These are phyloP conservation scores for Phytophthora lateralis DNA, from an alignment of 352 stramenopile genomes.

Conservation along the genomic window DNA sequence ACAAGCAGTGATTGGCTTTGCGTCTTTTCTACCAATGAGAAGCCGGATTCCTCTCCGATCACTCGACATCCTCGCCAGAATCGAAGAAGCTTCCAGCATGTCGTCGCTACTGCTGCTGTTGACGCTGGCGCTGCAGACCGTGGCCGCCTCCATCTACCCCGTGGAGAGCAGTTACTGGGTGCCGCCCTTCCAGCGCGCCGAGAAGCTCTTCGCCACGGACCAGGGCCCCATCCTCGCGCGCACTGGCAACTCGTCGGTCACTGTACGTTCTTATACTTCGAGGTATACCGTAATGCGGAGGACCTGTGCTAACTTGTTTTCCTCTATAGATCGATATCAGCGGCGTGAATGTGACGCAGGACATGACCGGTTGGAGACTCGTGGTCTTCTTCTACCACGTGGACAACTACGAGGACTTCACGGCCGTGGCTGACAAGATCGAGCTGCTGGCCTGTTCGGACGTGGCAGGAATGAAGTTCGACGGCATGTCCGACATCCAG, in stretches of 20 bases:
- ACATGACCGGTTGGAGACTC: conserved; percentile 73
- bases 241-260: conserved; percentile 66
- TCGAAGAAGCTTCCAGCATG: conserved; percentile 5
- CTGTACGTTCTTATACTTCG: conserved; percentile 40
- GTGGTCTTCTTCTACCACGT: conserved; percentile 89
- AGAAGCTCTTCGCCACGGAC: conserved; percentile 87
- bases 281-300: background rate
- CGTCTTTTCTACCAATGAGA: conserved; percentile 12
- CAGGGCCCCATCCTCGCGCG: conserved; percentile 70
- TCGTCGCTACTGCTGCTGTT: conserved; percentile 29
- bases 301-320: background rate
- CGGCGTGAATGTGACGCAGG: conserved; percentile 70
- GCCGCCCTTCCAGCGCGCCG: conserved; percentile 79
- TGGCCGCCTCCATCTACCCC: conserved; percentile 67
- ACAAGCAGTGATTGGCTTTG: background rate
- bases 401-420: conserved; percentile 68
- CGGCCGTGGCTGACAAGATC: conserved; percentile 67
- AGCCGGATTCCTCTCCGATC: background rate
- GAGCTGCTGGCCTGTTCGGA: conserved; percentile 74
- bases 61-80: conserved; percentile 11
- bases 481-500: conserved; percentile 70
- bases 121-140: conserved; percentile 14
- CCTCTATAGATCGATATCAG: conserved; percentile 56
- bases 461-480: conserved; percentile 46
- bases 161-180: conserved; percentile 77